A percentile compares a stretch with the other conserved stretches of the same genome.
Conservation (phyloP, 2,329 filamentous ascomycete species). For the Aspergillus sclerotialis region DNA sequence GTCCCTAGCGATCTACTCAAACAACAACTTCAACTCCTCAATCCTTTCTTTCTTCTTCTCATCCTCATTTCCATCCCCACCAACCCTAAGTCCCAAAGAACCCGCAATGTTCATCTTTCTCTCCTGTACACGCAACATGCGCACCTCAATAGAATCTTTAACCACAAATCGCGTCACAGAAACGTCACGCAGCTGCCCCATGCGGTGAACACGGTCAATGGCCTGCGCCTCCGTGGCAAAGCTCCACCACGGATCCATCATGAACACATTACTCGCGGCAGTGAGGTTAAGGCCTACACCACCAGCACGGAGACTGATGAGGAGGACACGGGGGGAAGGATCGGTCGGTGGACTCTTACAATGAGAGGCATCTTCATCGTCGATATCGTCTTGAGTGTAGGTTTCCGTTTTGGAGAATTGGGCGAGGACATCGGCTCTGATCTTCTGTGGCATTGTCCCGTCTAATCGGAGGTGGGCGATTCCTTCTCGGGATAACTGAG, state of each 20-base stretch:
- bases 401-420: constrained; percentile 55
- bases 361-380: constrained; percentile 19
- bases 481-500: constrained; percentile 63
- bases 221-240: constrained; percentile 95
- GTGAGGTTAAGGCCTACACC: constrained; percentile 93
- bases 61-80: constrained; percentile 80
- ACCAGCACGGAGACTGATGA: constrained; percentile 80
- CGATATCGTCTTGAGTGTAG: constrained; percentile 28
- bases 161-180: constrained; percentile 84
- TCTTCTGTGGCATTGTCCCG: constrained; percentile 80
- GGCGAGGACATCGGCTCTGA: constrained; percentile 67
- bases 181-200: constrained; percentile 86
- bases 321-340: constrained; percentile 49
- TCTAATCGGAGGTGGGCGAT: constrained; percentile 84
- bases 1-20: constrained; percentile 38
- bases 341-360: constrained; percentile 1
- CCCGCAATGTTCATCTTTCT: constrained; percentile 85
- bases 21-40: constrained; percentile 86
- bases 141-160: constrained; percentile 83
- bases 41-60: constrained; percentile 85
- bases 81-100: constrained; percentile 89
- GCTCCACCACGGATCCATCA: constrained; percentile 99
- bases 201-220: constrained; percentile 93
- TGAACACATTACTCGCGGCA: constrained; percentile 79
- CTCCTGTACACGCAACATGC: constrained; percentile 91